Evolutionary conservation across 352 stramenopile genomes (phyloP), one percentile per base, ranked within the genome.

Genomic region (Globisporangium mamillatum): DNA sequence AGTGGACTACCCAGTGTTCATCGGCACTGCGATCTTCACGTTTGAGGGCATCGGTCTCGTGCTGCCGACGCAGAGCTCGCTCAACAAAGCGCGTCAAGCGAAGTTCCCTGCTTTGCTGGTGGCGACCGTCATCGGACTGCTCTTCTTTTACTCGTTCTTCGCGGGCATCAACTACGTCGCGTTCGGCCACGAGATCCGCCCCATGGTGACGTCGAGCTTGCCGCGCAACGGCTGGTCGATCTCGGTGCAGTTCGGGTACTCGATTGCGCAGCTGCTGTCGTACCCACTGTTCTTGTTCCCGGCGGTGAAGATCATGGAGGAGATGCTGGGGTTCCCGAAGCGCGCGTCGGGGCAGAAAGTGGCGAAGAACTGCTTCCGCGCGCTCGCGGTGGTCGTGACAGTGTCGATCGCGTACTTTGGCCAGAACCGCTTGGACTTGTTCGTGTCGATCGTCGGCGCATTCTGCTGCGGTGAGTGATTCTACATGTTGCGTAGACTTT

Each of bases 91-190:
- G 18, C 80, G 80, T n/a, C 83, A 89, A 44, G 81, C 79, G 34
- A 85, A 84, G 44, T 94, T 93, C 74, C 79, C 83, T 0, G 41
- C 63, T 20, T 69, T 94, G 44, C 69, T 94, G 1, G 75, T 73
- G 3, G 77, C 69, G 54, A 95, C 88, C 1, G 84, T 95, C 5
- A 65, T 89, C 8, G 86, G 84, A 0, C 60, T 95, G 41, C 73
- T 94, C 14, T 70, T 91, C 38, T 94, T 95, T 69, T 95, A 93
- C 75, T 92, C 76, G 61, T 80, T 91, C 68, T 95, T 95, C 66
- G 86, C 88, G 12, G 79, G 79, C 7, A 78, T 89, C 69, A 92
- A 93, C 69, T 95, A 95, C 76, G 36, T 89, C 7, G 78, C 88
- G 20, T 88, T 94, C 75, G 88, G 88, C n/a, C 73, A 78, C 14